These are phyloP conservation scores for Delonix regia DNA, from an alignment of 306 rosid species.

Conservation along the genomic window DNA sequence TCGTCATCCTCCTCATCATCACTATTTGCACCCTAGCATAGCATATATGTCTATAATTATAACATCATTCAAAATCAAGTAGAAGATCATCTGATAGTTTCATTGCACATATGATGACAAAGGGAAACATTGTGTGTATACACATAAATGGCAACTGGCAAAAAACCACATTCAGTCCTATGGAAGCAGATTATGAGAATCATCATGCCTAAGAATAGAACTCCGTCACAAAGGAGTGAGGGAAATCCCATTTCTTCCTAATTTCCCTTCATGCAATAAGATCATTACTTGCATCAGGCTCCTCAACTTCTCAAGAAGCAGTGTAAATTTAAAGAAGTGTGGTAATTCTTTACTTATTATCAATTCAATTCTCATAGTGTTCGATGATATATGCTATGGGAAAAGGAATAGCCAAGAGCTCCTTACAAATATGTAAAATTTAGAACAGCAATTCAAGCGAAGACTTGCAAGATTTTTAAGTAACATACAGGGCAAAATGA, in stretches of 20 bases:
- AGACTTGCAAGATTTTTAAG: not conserved
- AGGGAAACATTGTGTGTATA: not conserved
- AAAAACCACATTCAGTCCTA: not conserved
- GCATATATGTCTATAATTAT: not conserved
- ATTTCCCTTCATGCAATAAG: not conserved
- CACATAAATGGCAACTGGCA: not conserved
- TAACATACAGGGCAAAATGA: not conserved
- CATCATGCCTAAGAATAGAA: not conserved
- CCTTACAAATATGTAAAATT: not conserved
- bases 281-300: not conserved
- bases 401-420: not conserved
- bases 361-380: not conserved
- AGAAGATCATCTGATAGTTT: not conserved
- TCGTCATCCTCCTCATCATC: conserved; percentile 6
- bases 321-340: not conserved
- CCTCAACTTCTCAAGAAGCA: not conserved
- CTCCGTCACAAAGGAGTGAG: not conserved
- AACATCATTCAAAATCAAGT: not conserved
- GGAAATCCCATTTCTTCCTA: not conserved
- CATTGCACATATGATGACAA: not conserved
- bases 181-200: conserved; percentile 4
- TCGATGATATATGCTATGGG: not conserved
- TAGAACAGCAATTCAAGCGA: not conserved
- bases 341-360: not conserved
- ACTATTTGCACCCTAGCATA: conserved; percentile 42